These are phyloP conservation scores for Annona squamosa DNA, from an alignment of 164 flowering plant species.

Conservation along the genomic window DNA sequence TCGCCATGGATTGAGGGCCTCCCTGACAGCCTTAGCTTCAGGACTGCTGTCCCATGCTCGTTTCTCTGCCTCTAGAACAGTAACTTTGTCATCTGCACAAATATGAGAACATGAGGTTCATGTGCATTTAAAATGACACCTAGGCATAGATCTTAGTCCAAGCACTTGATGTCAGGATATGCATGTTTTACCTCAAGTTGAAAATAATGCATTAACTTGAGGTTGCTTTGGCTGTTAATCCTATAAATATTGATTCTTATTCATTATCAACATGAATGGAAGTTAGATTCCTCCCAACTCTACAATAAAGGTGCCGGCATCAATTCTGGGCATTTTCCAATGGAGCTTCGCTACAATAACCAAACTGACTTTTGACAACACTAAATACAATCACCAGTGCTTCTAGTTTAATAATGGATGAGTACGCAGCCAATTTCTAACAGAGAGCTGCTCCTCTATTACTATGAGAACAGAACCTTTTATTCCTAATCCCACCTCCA, in stretches of 20 bases:
- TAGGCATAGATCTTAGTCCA: background rate
- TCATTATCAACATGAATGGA: background rate
- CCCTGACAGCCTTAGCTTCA: constrained; percentile 74
- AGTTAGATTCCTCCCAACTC: background rate
- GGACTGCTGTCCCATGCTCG: constrained; percentile 81
- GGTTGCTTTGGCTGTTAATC: too few species aligned
- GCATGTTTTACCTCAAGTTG: background rate
- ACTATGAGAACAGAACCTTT: background rate
- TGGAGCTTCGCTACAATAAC: background rate
- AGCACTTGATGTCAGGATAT: background rate
- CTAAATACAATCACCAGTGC: background rate
- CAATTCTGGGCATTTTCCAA: background rate
- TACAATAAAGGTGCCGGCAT: background rate
- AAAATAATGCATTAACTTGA: background rate
- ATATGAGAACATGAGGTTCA: constrained; percentile 2
- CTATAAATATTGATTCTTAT: background rate
- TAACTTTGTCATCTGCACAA: constrained; percentile 80
- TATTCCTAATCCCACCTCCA: background rate
- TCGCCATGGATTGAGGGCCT: constrained; percentile 93
- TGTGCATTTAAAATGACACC: background rate
- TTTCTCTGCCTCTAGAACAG: constrained; percentile 85
- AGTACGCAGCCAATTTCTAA: background rate
- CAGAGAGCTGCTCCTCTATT: background rate
- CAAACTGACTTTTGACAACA: background rate
- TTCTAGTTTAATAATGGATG: background rate